These are phyloP conservation scores for Casaregolazyma suthepensis DNA, from an alignment of 1,139 yeast species.

Conservation along the genomic window DNA sequence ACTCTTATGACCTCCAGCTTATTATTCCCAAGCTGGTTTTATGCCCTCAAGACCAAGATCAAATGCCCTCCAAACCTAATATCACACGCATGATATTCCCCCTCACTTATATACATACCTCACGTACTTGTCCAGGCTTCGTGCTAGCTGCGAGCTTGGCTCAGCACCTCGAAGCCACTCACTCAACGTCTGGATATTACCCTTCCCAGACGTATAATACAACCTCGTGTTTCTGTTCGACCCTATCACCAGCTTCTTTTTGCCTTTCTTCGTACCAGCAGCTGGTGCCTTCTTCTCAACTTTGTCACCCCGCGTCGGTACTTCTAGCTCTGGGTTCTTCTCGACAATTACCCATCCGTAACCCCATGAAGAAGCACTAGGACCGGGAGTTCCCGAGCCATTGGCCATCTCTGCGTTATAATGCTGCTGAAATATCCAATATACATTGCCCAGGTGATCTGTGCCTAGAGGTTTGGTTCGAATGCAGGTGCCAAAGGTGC, in stretches of 20 bases:
- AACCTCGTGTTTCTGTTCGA: slow-evolving; percentile 12
- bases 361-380: slow-evolving; percentile 3
- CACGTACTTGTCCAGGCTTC: slow-evolving; percentile 16
- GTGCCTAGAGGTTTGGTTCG: slow-evolving; percentile 32
- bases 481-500: slow-evolving; percentile 21
- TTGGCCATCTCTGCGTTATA: not conserved
- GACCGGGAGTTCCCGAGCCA: not conserved
- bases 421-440: slow-evolving; percentile 36
- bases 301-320: not conserved
- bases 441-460: slow-evolving; percentile 32
- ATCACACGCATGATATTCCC: no score
- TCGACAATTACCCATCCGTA: slow-evolving; percentile 7
- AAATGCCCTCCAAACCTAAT: not conserved
- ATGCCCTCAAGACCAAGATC: no score
- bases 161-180: slow-evolving; percentile 21
- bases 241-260: slow-evolving; percentile 1
- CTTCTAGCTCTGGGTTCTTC: slow-evolving; percentile 3
- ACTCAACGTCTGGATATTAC: slow-evolving; percentile 20
- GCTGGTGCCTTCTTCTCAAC: not conserved
- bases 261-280: not conserved
- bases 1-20: no score
- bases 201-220: slow-evolving; percentile 24
- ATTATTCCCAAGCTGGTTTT: no score
- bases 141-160: slow-evolving; percentile 3
- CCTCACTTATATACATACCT: slow-evolving; percentile 3